These are phyloP conservation scores for Exophiala sideris DNA, from an alignment of 2,329 filamentous ascomycete species.

Conservation along the genomic window DNA sequence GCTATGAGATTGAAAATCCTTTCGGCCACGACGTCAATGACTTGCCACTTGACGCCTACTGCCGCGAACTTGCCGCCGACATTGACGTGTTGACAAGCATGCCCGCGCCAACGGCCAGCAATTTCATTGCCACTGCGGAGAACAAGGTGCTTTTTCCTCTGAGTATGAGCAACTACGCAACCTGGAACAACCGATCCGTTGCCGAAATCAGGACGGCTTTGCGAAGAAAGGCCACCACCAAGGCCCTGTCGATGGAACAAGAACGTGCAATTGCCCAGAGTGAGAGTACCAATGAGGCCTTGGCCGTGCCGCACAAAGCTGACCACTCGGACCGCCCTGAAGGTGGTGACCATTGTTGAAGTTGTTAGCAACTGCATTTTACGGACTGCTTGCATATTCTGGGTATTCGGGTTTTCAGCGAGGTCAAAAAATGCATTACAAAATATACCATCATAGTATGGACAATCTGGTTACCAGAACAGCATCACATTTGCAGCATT, in stretches of 20 bases:
- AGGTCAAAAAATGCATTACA: background rate
- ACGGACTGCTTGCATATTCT: background rate
- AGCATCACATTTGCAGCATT: no score
- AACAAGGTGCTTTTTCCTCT: constrained; percentile 60
- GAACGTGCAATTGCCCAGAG: constrained; percentile 16
- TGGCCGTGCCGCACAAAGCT: constrained; percentile 40
- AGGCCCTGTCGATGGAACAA: constrained; percentile 16
- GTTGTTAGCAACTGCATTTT: no score
- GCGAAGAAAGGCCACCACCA: constrained; percentile 34
- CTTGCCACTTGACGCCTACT: constrained; percentile 71
- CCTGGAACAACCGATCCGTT: constrained; percentile 49
- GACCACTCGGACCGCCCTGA: constrained; percentile 26
- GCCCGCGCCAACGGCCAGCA: constrained; percentile 48
- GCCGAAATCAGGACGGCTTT: constrained; percentile 46
- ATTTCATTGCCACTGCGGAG: constrained; percentile 49
- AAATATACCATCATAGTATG: background rate
- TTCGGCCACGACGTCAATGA: constrained; percentile 84
- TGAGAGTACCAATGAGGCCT: constrained; percentile 13
- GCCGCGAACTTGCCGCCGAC: constrained; percentile 69
- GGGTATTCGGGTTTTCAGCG: background rate
- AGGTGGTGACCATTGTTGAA: constrained; percentile 8
- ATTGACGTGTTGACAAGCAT: constrained; percentile 68
- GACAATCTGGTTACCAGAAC: background rate
- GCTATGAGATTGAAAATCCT: constrained; percentile 79
- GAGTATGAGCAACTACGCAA: constrained; percentile 45